These are phyloP conservation scores for Neurospora hispaniola DNA, from an alignment of 495 filamentous ascomycete genomes.

Conservation along the genomic window DNA sequence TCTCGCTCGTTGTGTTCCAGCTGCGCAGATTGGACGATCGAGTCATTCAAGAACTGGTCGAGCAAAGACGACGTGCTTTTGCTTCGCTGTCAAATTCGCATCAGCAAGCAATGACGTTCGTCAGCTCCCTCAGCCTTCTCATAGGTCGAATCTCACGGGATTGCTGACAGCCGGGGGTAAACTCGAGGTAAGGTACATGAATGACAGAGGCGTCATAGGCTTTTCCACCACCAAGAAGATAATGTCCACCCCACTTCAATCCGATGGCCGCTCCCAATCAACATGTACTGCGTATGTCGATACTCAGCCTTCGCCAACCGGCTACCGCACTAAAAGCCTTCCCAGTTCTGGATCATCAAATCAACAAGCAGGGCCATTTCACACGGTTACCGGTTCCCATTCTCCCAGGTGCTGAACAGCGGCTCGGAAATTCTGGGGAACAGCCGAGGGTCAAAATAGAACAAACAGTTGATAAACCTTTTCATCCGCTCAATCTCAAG, in stretches of 20 bases:
- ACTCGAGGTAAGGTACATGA: neutral
- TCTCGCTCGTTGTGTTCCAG: neutral
- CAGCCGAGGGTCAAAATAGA: neutral
- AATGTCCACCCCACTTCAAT: neutral
- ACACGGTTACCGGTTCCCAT: neutral
- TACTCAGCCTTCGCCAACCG: neutral
- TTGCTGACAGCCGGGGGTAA: neutral
- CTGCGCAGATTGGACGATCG: neutral
- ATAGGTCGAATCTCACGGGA: neutral
- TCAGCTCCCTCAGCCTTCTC: neutral
- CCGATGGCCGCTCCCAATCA: neutral
- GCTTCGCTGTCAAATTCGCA: neutral
- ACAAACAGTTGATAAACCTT: neutral
- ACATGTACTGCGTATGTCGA: neutral
- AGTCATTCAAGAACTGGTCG: neutral
- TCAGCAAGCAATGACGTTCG: neutral
- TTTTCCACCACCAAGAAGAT: neutral
- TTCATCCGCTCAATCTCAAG: neutral
- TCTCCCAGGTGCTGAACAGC: neutral
- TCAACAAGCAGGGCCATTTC: neutral
- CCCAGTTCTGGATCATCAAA: neutral
- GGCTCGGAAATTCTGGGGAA: neutral
- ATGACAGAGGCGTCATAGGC: neutral
- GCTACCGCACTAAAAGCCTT: neutral
- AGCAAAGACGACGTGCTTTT: neutral